phyloP scores from a whole-genome alignment of 352 stramenopile genomes.

The Pythium dissimile region DNA sequence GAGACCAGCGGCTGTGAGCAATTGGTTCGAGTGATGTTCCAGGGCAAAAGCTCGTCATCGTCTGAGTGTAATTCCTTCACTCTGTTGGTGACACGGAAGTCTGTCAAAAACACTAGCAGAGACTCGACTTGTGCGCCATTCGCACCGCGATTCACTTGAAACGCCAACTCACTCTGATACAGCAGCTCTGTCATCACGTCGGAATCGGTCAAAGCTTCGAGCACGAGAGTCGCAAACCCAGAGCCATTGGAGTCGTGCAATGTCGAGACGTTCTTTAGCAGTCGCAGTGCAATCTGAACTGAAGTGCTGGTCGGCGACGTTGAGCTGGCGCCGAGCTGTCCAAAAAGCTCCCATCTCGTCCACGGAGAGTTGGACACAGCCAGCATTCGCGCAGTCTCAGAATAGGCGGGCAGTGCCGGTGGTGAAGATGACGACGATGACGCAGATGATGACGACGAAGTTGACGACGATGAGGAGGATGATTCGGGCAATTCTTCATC shows the following conservation, averaged over 20 bases:
- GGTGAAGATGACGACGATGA: background rate
- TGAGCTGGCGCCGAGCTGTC: background rate
- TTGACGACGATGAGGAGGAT: background rate
- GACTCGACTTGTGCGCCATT: background rate
- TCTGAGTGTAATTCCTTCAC: background rate
- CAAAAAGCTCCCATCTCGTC: conserved; percentile 21
- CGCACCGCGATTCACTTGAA: background rate
- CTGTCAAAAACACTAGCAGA: conserved; percentile 9
- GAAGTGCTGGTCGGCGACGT: background rate
- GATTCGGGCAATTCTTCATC: background rate
- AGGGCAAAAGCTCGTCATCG: background rate
- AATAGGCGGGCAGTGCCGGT: background rate
- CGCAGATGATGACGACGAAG: too few relatives aligned
- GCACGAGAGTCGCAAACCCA: conserved; percentile 1
- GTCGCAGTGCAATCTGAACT: conserved; percentile 5
- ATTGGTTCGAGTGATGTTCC: conserved; percentile 3
- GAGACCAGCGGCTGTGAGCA: background rate
- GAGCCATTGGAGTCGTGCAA: too few relatives aligned
- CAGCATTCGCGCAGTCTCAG: background rate
- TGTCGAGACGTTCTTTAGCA: conserved; percentile 3
- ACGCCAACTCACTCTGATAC: background rate
- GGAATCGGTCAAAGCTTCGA: background rate
- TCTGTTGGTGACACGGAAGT: background rate
- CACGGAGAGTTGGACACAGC: conserved; percentile 12
- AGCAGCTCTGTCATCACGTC: conserved; percentile 8